A percentile compares a stretch with the other conserved stretches of the same genome.
Evolutionary conservation across 2,329 filamentous ascomycete genomes (phyloP).

Genomic region (Pyrenochaeta sp.): DNA sequence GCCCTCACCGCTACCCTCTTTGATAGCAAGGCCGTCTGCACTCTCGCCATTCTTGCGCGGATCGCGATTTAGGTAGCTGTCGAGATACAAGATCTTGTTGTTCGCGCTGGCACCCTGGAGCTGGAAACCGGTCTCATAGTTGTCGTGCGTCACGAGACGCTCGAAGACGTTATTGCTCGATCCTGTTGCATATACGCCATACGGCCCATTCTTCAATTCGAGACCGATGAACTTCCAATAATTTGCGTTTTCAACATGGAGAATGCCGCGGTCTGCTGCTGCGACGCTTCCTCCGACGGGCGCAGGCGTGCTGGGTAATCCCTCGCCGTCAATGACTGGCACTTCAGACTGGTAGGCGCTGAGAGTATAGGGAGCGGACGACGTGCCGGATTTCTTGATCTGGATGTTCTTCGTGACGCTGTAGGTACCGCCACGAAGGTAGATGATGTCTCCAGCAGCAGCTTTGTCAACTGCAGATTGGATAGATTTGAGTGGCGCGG

Average conservation of each 20-base stretch:
- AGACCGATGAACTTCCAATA: constrained; percentile 59
- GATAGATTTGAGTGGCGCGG: constrained; percentile 56
- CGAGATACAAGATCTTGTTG: constrained; percentile 35
- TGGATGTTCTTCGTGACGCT: constrained; percentile 58
- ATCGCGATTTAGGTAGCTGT: constrained; percentile 35
- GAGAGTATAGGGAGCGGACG: constrained; percentile 53
- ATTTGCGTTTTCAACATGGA: constrained; percentile 57
- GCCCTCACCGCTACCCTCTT: constrained; percentile 57
- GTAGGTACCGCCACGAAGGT: constrained; percentile 57
- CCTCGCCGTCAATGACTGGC: constrained; percentile 59
- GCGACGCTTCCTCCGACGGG: constrained; percentile 52
- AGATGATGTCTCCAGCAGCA: constrained; percentile 57
- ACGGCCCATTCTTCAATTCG: constrained; percentile 49
- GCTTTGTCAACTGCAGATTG: constrained; percentile 58
- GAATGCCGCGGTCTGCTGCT: constrained; percentile 55
- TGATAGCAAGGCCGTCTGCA: constrained; percentile 60
- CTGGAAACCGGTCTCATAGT: constrained; percentile 53
- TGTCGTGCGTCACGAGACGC: constrained; percentile 49
- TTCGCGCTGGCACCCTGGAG: constrained; percentile 43
- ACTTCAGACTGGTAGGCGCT: constrained; percentile 55
- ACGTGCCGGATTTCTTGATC: constrained; percentile 52
- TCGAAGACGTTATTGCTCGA: constrained; percentile 50
- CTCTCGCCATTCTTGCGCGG: constrained; percentile 63
- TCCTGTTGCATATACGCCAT: constrained; percentile 49
- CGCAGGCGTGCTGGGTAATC: constrained; percentile 52